Base-by-base conservation (phyloP, 2,329 filamentous ascomycete species). In the Pseudocercospora ulei region DNA sequence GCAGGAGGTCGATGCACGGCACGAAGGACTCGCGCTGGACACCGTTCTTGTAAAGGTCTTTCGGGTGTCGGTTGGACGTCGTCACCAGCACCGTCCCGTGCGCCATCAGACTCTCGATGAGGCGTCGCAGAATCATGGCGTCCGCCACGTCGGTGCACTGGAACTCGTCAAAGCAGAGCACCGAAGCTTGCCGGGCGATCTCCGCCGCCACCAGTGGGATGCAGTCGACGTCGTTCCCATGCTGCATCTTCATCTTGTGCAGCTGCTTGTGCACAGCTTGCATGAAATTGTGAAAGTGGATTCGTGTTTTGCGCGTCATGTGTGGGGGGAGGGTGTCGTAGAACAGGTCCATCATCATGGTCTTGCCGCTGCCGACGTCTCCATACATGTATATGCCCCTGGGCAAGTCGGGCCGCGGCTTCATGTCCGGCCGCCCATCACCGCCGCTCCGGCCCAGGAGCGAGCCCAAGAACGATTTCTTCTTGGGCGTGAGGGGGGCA, bases 281-380 rank as follows among this genome's bases (percentile, higher is more conserved):
- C 90, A 98, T 98, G 68, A 98, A 98, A 62, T 94, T 94, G 68
- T 96, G 86, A 64, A 98, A 98, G 67, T 98, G 90, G 56, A 98
- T 95, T 31, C 90, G 74, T 30, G 80, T 92, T 67, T 94, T 95
- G 19, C 77, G 76, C 41, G 70, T 73, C 49, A 96, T 86, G 43
- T 80, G 80, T 9, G 68, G 61, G 0, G 90, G 90, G 13, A 96
- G 68, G 0, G 88, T 95, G 49, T 96, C 87, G 66, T 87, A 94
- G 62, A 96, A 95, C 34, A 98, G 69, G 59, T 98, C 88, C 90
- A 98, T 98, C 58, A 98, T 70, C 90, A 98, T 98, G 2, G 90
- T 98, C 71, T 98, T 98, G 46, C 90, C 90, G 55, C 85, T 92
- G 25, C 90, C 90, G 2, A 98, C 90, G 60, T 98, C 90, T 42